Evolutionary conservation across 176 grass and related monocot species (phyloP).

Genomic region (Alopecurus myosuroides): DNA sequence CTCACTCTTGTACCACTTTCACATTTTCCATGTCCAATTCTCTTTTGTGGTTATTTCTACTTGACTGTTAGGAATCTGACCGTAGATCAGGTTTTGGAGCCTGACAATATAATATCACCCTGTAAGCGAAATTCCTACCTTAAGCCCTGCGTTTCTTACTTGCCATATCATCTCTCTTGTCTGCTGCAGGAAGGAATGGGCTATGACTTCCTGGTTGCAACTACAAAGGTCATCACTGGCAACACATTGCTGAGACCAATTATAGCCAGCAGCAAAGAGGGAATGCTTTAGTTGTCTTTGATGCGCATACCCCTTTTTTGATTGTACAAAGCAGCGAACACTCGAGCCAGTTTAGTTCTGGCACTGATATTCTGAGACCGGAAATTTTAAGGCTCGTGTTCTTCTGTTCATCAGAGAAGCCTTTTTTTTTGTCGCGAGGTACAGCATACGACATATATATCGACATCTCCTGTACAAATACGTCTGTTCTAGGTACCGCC

Average conservation of each 20-base stretch:
- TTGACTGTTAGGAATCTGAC: background rate
- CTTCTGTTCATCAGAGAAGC: background rate
- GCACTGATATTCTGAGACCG: background rate
- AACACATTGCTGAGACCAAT: slow-evolving; percentile 74
- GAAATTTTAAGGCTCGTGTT: background rate
- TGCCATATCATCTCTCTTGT: background rate
- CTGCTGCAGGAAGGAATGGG: slow-evolving; percentile 77
- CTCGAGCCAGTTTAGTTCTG: background rate
- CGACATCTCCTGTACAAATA: background rate
- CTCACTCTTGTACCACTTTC: background rate
- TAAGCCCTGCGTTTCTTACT: background rate
- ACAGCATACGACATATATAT: background rate
- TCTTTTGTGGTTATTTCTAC: background rate
- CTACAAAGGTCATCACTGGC: slow-evolving; percentile 82
- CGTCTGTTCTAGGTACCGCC: background rate
- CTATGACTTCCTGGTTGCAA: slow-evolving; percentile 83
- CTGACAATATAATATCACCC: background rate
- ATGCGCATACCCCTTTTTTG: background rate
- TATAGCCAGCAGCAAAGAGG: slow-evolving; percentile 51
- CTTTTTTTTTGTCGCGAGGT: background rate
- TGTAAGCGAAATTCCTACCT: background rate
- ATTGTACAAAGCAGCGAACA: background rate
- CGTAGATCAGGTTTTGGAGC: background rate
- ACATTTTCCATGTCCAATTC: background rate
- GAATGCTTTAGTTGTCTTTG: slow-evolving; percentile 19